Evolutionary conservation across 768 basidiomycete species (phyloP).

Genomic region (Pleurotus pulmonarius): DNA sequence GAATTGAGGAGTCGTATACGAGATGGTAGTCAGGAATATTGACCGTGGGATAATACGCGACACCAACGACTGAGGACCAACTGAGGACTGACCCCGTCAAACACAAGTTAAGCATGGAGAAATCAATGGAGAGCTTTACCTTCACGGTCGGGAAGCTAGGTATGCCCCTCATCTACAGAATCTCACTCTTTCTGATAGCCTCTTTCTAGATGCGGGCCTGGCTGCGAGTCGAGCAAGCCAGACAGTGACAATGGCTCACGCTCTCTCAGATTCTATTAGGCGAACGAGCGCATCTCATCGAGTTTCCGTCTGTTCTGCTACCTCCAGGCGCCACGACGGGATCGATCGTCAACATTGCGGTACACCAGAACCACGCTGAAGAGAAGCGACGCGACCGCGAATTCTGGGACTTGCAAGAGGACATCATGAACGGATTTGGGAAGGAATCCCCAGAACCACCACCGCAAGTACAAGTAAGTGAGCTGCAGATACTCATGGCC

Average conservation of each 20-base stretch:
- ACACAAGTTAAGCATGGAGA: too few relatives aligned
- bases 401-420: constrained; percentile 82
- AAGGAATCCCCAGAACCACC: constrained; percentile 56
- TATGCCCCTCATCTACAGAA: too few relatives aligned
- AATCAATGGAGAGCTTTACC: too few relatives aligned
- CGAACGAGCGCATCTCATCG: constrained; percentile 98
- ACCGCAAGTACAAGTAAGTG: constrained; percentile 62
- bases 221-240: constrained; percentile 43
- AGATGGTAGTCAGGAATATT: too few relatives aligned
- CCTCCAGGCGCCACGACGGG: constrained; percentile 91
- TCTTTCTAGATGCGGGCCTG: constrained; percentile 77
- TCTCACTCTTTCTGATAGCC: background rate
- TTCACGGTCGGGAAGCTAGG: constrained; percentile 97
- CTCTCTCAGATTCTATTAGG: constrained; percentile 25
- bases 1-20: too few relatives aligned
- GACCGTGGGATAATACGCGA: too few relatives aligned
- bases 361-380: constrained; percentile 81
- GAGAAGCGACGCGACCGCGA: constrained; percentile 78
- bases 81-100: too few relatives aligned
- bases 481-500: background rate
- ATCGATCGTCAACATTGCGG: constrained; percentile 96
- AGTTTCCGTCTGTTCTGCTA: constrained; percentile 93
- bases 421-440: constrained; percentile 78
- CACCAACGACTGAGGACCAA: too few relatives aligned
- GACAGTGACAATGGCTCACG: background rate